These are phyloP conservation scores for Yamadazyma insecticola DNA, from an alignment of 805 yeast genomes.

Conservation along the genomic window DNA sequence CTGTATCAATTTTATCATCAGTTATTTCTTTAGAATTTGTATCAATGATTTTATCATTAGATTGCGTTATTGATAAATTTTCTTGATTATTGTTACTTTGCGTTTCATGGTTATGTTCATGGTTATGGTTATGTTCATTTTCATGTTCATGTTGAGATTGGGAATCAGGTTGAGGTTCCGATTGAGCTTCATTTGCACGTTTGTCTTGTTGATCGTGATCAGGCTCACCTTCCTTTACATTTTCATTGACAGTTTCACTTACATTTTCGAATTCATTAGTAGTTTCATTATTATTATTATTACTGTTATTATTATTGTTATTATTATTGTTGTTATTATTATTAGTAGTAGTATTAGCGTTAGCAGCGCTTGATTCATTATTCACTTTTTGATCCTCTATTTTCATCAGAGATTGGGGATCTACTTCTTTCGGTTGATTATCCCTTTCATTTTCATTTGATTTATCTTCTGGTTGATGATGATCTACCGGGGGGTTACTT, in stretches of 20 bases:
- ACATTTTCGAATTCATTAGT: neutral
- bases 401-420: no score
- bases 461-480: no score
- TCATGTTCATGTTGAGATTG: neutral
- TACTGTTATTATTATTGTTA: neutral
- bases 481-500: no score
- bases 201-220: no score
- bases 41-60: constrained; percentile 28
- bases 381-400: no score
- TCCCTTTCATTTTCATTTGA: no score
- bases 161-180: neutral
- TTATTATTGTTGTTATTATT: no score
- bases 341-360: no score
- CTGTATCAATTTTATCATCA: constrained; percentile 8
- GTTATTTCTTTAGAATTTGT: constrained; percentile 22
- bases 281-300: constrained; percentile 1
- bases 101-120: neutral
- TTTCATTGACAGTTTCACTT: neutral
- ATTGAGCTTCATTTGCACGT: constrained; percentile 1
- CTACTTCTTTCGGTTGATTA: no score
- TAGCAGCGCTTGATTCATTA: no score
- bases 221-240: neutral
- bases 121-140: neutral
- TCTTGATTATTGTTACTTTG: neutral
- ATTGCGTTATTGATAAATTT: constrained; percentile 19